These are phyloP conservation scores for Plantago lanceolata DNA, from an alignment of 305 asterid species.

Conservation along the genomic window DNA sequence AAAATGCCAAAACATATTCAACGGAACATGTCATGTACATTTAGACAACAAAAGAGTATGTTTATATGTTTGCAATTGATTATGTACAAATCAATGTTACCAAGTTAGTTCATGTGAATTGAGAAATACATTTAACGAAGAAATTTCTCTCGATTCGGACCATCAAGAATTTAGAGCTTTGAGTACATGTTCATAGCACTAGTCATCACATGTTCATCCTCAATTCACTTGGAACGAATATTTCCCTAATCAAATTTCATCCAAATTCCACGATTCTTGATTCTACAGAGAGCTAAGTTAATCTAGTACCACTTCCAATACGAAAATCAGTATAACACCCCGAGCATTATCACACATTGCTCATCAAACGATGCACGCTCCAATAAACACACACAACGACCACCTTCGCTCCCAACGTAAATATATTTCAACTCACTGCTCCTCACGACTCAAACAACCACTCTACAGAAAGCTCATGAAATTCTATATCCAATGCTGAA, in stretches of 20 bases:
- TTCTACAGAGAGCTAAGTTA: constrained; percentile 31
- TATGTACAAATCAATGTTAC: too few relatives aligned
- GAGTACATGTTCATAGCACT: neutral
- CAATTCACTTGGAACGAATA: constrained; percentile 23
- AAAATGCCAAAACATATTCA: too few relatives aligned
- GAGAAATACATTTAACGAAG: too few relatives aligned
- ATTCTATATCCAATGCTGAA: constrained; percentile 31
- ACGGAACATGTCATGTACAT: too few relatives aligned
- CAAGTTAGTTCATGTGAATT: too few relatives aligned
- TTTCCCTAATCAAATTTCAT: constrained; percentile 31
- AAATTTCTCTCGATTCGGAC: too few relatives aligned
- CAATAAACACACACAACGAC: constrained; percentile 31
- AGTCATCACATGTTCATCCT: constrained; percentile 57
- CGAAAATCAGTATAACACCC: constrained; percentile 19
- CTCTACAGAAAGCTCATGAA: constrained; percentile 42
- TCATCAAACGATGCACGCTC: constrained; percentile 30
- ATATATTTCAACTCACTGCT: constrained; percentile 32
- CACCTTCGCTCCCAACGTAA: constrained; percentile 29
- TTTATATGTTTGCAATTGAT: too few relatives aligned
- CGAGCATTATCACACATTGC: constrained; percentile 34
- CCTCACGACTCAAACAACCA: constrained; percentile 6
- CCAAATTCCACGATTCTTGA: constrained; percentile 36
- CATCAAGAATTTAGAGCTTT: neutral
- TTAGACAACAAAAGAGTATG: too few relatives aligned
- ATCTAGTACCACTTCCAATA: constrained; percentile 15